phyloP scores from a whole-genome alignment of 768 basidiomycete genomes.

The Agaricus blazei region DNA sequence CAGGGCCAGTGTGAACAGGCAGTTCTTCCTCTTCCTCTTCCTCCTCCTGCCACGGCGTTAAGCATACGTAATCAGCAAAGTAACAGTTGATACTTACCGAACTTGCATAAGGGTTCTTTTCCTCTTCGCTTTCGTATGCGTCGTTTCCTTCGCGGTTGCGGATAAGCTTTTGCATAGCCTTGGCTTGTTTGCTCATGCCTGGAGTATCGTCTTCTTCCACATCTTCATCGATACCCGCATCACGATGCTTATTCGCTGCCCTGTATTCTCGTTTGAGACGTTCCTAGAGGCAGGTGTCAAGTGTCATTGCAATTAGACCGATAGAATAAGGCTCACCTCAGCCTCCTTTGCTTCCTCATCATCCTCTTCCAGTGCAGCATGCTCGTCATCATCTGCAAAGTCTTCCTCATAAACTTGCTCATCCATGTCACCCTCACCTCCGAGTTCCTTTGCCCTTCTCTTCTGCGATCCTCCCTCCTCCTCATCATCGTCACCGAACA shows the following conservation, averaged over 20 bases:
- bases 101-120: conserved; percentile 78
- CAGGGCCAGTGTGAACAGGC: conserved; percentile 30
- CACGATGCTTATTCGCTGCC: conserved; percentile 67
- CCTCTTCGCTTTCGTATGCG: conserved; percentile 79
- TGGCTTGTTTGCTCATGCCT: conserved; percentile 60
- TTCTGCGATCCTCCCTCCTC: conserved; percentile 45
- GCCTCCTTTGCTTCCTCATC: conserved; percentile 84
- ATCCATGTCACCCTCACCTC: conserved; percentile 76
- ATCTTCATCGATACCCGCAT: conserved; percentile 66
- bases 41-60: conserved; percentile 40
- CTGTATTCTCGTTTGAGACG: conserved; percentile 81
- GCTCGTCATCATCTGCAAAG: conserved; percentile 86
- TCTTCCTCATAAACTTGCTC: conserved; percentile 81
- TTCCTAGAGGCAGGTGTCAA: conserved; percentile 43
- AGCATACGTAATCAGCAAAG: conserved; percentile 3
- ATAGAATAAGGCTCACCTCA: conserved; percentile 44
- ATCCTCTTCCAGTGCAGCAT: conserved; percentile 63
- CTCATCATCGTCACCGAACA: conserved; percentile 65
- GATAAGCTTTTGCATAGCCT: conserved; percentile 83
- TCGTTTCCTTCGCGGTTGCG: conserved; percentile 79
- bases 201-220: conserved; percentile 54
- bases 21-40: conserved; percentile 74
- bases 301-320: neutral
- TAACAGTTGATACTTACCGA: conserved; percentile 43
- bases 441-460: conserved; percentile 53